Evolutionary conservation across 805 yeast genomes (phyloP).

Genomic region (Pichia eremophila): DNA sequence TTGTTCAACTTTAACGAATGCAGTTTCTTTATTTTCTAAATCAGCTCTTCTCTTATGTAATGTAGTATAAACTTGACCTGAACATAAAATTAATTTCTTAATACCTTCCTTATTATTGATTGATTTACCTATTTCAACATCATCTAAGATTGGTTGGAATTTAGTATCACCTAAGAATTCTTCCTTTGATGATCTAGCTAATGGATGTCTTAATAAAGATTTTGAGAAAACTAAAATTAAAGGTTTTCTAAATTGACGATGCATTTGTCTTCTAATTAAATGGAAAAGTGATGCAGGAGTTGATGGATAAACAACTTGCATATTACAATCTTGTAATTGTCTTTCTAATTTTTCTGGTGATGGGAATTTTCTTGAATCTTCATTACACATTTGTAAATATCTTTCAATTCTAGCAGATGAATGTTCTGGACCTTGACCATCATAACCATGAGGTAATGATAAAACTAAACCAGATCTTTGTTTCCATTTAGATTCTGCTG

Average conservation of each 20-base stretch:
- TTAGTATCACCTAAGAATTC: conserved; percentile 89
- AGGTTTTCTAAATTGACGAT: conserved; percentile 96
- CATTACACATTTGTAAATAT: conserved; percentile 90
- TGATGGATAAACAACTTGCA: conserved; percentile 97
- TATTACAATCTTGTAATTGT: conserved; percentile 97
- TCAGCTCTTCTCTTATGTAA: conserved; percentile 81
- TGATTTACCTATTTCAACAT: conserved; percentile 70
- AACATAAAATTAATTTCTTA: conserved; percentile 72
- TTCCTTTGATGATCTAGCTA: conserved; percentile 74
- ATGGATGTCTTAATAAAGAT: conserved; percentile 90
- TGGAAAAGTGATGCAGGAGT: conserved; percentile 97
- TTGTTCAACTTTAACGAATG: conserved; percentile 86
- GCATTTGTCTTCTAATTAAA: conserved; percentile 96
- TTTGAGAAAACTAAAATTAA: conserved; percentile 83
- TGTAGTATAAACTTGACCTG: conserved; percentile 94
- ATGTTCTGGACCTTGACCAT: conserved; percentile 99
- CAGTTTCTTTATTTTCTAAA: conserved; percentile 70
- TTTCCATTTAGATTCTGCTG: conserved; percentile 97
- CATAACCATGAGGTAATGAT: conserved; percentile 98
- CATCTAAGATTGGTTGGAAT: conserved; percentile 96
- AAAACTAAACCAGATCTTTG: conserved; percentile 95
- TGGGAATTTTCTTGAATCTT: conserved; percentile 94
- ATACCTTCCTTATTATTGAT: conserved; percentile 74
- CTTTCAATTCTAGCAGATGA: conserved; percentile 97
- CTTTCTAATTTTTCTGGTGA: conserved; percentile 78